Percentiles rank a stretch among this genome's conserved stretches.
phyloP scores from a whole-genome alignment of 2,329 filamentous ascomycete species.

The Penicillium sp. region DNA sequence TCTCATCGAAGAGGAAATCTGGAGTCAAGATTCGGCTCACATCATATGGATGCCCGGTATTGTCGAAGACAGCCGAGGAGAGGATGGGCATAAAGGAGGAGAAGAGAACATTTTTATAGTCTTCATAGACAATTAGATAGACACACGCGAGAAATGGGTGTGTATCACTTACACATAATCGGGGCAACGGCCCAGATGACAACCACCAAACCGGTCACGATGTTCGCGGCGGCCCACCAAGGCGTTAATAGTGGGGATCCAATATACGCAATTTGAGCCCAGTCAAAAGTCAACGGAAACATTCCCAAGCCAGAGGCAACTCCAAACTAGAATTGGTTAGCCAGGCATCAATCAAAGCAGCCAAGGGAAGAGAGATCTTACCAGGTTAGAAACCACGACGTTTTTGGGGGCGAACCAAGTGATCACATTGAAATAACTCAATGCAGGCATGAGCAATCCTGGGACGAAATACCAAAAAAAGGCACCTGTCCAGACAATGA shows the following conservation, averaged over 20 bases:
- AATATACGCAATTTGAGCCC: constrained; percentile 87
- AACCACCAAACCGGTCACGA: constrained; percentile 76
- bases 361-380: constrained; percentile 30
- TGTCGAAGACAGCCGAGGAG: constrained; percentile 83
- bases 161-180: constrained; percentile 61
- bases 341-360: too few species aligned
- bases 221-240: constrained; percentile 85
- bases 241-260: constrained; percentile 82
- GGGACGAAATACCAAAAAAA: constrained; percentile 86
- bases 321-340: constrained; percentile 62
- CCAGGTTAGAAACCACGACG: constrained; percentile 80
- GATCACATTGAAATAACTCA: constrained; percentile 87
- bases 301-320: constrained; percentile 82
- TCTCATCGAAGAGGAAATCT: constrained; percentile 76
- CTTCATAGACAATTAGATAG: constrained; percentile 31
- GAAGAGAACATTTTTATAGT: constrained; percentile 79
- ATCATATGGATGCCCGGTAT: constrained; percentile 77
- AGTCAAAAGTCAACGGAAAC: constrained; percentile 87
- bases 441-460: constrained; percentile 77
- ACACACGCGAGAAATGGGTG: background rate
- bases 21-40: constrained; percentile 78
- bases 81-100: constrained; percentile 86
- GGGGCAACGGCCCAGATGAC: constrained; percentile 87
- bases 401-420: constrained; percentile 89
- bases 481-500: constrained; percentile 69